Conservation (phyloP, 371 early-diverging fungal genomes). For the Mucor velutinosus region DNA sequence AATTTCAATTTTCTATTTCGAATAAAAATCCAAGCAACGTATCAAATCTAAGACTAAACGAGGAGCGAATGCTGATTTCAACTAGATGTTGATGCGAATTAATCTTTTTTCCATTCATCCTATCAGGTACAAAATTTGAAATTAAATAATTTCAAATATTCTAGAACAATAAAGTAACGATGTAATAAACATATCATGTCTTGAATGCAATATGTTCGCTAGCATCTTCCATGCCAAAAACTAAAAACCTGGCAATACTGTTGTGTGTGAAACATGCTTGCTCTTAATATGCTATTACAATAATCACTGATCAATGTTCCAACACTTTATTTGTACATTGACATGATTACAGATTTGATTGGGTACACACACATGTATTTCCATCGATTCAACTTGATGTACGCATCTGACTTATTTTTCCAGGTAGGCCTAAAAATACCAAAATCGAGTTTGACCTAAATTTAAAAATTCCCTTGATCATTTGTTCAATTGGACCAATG, state of each 20-base stretch:
- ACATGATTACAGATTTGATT: neutral
- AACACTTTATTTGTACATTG: neutral
- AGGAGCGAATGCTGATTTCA: neutral
- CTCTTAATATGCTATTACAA: neutral
- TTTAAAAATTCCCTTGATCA: neutral
- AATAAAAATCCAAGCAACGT: neutral
- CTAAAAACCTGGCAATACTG: neutral
- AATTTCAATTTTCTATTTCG: neutral
- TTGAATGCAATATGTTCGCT: neutral
- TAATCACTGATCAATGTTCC: neutral
- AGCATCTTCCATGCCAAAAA: neutral
- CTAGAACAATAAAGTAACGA: neutral
- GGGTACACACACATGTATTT: neutral
- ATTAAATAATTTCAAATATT: neutral
- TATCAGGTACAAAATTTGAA: neutral
- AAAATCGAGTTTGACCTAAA: neutral
- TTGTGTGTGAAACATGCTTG: neutral
- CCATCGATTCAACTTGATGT: neutral
- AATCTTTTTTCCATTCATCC: conserved; percentile 1
- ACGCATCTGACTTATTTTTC: neutral
- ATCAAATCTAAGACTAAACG: neutral
- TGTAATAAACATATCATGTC: neutral
- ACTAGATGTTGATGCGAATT: neutral
- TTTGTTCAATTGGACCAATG: neutral
- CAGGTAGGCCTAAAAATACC: neutral